A percentile compares a stretch with the other conserved stretches of the same genome.
Evolutionary conservation across 139 green algal genomes (phyloP).

Genomic region (Trebouxia sp.): DNA sequence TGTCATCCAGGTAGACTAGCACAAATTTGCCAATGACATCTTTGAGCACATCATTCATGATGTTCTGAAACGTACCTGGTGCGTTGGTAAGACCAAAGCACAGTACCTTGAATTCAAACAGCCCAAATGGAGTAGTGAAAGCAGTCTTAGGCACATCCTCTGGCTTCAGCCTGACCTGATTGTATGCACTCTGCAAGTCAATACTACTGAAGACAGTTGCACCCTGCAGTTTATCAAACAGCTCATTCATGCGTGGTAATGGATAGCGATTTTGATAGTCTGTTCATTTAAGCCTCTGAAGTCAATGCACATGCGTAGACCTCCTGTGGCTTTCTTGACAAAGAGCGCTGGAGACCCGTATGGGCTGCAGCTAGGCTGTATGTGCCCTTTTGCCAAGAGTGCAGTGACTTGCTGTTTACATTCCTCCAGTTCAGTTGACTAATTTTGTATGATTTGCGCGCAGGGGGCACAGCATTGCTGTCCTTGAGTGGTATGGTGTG

Average conservation of each 20-base stretch:
- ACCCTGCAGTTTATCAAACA: constrained; percentile 47
- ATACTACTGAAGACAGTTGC: constrained; percentile 33
- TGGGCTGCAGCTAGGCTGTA: constrained; percentile 39
- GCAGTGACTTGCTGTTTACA: constrained; percentile 13
- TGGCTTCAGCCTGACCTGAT: constrained; percentile 33
- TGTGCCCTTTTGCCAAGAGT: constrained; percentile 26
- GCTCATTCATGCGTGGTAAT: constrained; percentile 52
- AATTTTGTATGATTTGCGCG: not conserved
- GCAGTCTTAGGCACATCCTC: constrained; percentile 34
- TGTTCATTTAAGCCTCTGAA: constrained; percentile 53
- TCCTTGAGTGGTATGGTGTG: not conserved
- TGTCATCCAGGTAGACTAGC: not conserved
- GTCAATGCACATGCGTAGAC: constrained; percentile 58
- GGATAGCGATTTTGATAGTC: constrained; percentile 54
- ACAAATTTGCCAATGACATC: not conserved
- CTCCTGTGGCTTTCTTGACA: constrained; percentile 53
- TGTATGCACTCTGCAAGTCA: constrained; percentile 36
- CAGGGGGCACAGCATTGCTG: not conserved
- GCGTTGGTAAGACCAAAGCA: constrained; percentile 51
- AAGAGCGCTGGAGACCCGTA: constrained; percentile 61
- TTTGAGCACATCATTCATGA: constrained; percentile 51
- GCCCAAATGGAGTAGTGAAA: constrained; percentile 41
- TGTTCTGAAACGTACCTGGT: constrained; percentile 44
- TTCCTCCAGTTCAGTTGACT: not conserved
- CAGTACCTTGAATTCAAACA: constrained; percentile 48